A percentile compares a stretch with the other conserved stretches of the same genome.
phyloP scores from a whole-genome alignment of 2,329 filamentous ascomycete genomes.

The Ophiostoma sp. region DNA sequence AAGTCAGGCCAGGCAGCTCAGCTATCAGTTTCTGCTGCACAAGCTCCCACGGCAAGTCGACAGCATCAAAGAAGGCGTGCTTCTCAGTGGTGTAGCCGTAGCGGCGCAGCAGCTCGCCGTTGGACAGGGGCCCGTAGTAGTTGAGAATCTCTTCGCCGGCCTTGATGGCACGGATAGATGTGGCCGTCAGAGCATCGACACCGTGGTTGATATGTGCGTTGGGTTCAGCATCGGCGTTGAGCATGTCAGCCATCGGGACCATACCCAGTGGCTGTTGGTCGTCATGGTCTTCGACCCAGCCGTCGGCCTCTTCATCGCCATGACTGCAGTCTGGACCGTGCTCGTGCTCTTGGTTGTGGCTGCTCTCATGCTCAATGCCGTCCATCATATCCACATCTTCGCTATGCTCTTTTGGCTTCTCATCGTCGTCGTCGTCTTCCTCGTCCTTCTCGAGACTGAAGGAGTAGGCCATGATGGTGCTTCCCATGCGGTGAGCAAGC shows the following conservation, averaged over 20 bases:
- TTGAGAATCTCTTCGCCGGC: constrained; percentile 76
- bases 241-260: constrained; percentile 84
- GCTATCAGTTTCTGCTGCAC: constrained; percentile 28
- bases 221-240: constrained; percentile 85
- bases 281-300: constrained; percentile 60
- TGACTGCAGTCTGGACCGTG: constrained; percentile 37
- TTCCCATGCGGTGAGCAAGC: constrained; percentile 74
- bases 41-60: constrained; percentile 63
- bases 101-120: constrained; percentile 72
- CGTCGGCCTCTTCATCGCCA: constrained; percentile 36
- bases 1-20: constrained; percentile 22
- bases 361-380: constrained; percentile 55
- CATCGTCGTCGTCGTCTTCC: constrained; percentile 32
- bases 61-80: constrained; percentile 74
- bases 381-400: constrained; percentile 33
- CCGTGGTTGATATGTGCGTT: constrained; percentile 61
- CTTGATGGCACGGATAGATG: constrained; percentile 61
- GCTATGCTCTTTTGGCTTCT: constrained; percentile 58
- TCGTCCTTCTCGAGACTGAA: constrained; percentile 64
- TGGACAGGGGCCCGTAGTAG: constrained; percentile 80
- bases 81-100: constrained; percentile 83
- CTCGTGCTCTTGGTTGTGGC: constrained; percentile 58
- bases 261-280: constrained; percentile 65
- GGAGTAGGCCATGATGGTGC: constrained; percentile 86
- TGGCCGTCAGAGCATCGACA: constrained; percentile 60